A percentile compares a stretch with the other conserved stretches of the same genome.
Conservation (phyloP, 2,329 filamentous ascomycete genomes). For the Metarhizium album region DNA sequence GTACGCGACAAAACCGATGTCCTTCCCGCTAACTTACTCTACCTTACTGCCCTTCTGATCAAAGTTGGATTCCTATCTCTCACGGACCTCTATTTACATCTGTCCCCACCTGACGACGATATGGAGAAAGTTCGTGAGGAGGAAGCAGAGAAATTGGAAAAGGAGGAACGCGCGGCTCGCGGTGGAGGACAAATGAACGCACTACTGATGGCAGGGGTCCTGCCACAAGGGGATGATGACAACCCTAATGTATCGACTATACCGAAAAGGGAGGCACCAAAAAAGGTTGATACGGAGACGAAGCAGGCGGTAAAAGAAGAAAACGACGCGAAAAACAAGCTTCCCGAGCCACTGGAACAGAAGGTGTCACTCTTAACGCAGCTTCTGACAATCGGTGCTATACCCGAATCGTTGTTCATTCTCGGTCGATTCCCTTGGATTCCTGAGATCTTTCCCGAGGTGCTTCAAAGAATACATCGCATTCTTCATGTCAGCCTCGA, state of each 20-base stretch:
- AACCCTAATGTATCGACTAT: constrained; percentile 35
- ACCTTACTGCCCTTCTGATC: constrained; percentile 81
- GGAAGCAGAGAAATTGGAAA: constrained; percentile 64
- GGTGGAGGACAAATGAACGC: constrained; percentile 71
- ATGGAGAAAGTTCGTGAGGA: constrained; percentile 67
- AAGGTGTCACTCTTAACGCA: constrained; percentile 79
- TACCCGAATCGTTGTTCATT: constrained; percentile 88
- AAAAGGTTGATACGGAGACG: constrained; percentile 41
- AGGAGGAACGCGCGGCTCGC: constrained; percentile 61
- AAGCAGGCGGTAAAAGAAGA: constrained; percentile 33
- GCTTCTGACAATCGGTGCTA: constrained; percentile 78
- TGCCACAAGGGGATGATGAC: constrained; percentile 61
- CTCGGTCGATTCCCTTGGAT: constrained; percentile 90
- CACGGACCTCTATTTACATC: constrained; percentile 79
- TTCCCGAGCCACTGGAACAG: constrained; percentile 71
- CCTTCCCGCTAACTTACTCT: constrained; percentile 85
- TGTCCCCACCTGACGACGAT: constrained; percentile 72
- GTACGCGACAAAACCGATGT: constrained; percentile 65
- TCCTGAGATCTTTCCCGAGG: constrained; percentile 70
- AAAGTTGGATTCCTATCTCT: constrained; percentile 96
- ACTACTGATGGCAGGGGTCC: constrained; percentile 72
- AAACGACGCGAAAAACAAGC: constrained; percentile 37
- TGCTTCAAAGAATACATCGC: constrained; percentile 71
- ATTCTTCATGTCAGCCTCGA: constrained; percentile 73
- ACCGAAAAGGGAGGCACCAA: constrained; percentile 38